Base-by-base conservation (phyloP, 345 rosid genomes). In the Populus ilicifolia region DNA sequence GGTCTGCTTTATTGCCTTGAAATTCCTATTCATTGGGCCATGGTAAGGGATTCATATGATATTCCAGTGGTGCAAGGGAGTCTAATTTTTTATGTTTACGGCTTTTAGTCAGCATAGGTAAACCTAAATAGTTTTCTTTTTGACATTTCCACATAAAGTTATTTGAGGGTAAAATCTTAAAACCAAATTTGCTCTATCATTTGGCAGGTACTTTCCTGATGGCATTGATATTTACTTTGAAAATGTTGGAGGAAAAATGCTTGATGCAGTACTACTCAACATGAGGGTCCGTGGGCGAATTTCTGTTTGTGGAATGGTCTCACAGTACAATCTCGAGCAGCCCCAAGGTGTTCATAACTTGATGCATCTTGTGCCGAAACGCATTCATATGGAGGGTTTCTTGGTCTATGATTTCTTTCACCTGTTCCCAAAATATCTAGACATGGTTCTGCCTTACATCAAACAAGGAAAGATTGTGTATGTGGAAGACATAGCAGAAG, bases 371-470 rank as follows among this genome's bases (percentile, higher is more conserved):
- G 43, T 80, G 36, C 10, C 20, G 7, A 83, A 83, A 70, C 77
- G 76, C 46, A 41, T 85, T 14, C 77, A 71, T 0, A 85, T 83
- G 81, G 78, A 78, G 72, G 86, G 86, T n/a, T 83, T 85, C 77
- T 2, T 59, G 38, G 85, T 75, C 2, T 5, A 16, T 17, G 78
- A 75, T 1, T 72, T 75, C 56, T 77, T 70, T 54, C 84, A 78
- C 61, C 67, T 74, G 33, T 82, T 77, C 72, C 85, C 82, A 1
- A 69, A 80, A 46, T 82, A 70, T 46, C 61, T 85, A 3, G 82
- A 80, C 30, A 64, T 75, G 67, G 70, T 80, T 20, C 8, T 70
- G n/a, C 78, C 79, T 39, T 6, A 14, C 27, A 70, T 75, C 27
- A 75, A 38, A 50, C 71, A 52, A 41, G 72, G 76, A 5, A 75